Percentiles rank a stretch among this genome's conserved stretches.
phyloP scores from a whole-genome alignment of 2,329 filamentous ascomycete species.

The Diaporthe vexans region DNA sequence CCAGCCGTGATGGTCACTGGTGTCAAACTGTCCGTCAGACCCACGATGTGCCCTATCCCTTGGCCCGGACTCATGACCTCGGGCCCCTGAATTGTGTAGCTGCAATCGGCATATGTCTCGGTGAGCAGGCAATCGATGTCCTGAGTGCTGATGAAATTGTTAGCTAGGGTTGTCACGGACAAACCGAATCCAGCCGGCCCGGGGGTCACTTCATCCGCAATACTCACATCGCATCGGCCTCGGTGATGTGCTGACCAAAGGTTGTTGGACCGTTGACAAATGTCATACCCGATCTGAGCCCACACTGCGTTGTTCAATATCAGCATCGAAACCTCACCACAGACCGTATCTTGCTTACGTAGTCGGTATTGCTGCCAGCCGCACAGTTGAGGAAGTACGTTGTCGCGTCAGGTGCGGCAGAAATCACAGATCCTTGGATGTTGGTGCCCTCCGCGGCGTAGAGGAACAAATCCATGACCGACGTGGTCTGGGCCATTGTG shows the following conservation, averaged over 20 bases:
- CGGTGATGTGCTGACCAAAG: conserved; percentile 30
- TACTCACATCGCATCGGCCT: conserved; percentile 21
- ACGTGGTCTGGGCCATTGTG: neutral
- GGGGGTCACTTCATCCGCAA: neutral
- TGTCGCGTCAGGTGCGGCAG: conserved; percentile 24
- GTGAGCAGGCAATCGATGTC: conserved; percentile 22
- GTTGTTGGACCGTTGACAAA: conserved; percentile 32
- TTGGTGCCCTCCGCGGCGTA: conserved; percentile 23
- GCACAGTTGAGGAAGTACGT: conserved; percentile 21
- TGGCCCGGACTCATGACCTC: neutral
- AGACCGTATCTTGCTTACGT: neutral
- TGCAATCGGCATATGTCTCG: conserved; percentile 15
- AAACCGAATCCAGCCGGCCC: neutral
- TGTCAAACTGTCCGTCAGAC: conserved; percentile 6
- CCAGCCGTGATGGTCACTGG: conserved; percentile 36
- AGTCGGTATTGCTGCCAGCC: neutral
- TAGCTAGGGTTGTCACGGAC: neutral
- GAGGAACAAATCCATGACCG: conserved; percentile 30
- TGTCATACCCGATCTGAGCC: neutral
- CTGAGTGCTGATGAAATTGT: neutral
- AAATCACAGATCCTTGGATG: conserved; percentile 22
- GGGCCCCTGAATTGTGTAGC: neutral
- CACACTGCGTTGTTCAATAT: neutral
- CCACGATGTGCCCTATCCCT: neutral
- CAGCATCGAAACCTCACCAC: neutral